phyloP scores from a whole-genome alignment of 108 stramenopile genomes.

The Skeletonema menzelii region DNA sequence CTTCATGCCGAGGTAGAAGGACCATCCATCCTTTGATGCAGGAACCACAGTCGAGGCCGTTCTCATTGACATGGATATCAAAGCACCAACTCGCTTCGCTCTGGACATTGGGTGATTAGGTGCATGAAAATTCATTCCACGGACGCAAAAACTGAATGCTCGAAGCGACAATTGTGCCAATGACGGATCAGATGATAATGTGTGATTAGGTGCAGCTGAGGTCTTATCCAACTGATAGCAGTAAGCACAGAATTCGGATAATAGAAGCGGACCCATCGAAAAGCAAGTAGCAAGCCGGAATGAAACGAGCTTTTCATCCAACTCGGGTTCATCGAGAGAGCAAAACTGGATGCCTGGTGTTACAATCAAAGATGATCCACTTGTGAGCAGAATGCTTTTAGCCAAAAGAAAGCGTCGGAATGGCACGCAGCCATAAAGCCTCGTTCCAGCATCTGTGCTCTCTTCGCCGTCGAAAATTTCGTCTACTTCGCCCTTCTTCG shows the following conservation, averaged over 20 bases:
- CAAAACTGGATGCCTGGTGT: slow-evolving; percentile 22
- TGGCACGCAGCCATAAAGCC: slow-evolving; percentile 15
- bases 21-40: slow-evolving; percentile 37
- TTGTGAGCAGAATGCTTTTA: slow-evolving; percentile 22
- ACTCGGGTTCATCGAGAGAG: slow-evolving; percentile 1
- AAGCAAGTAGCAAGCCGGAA: slow-evolving; percentile 24
- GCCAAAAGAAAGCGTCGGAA: slow-evolving; percentile 41
- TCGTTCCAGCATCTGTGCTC: background rate
- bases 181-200: slow-evolving; percentile 12
- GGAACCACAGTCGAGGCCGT: slow-evolving; percentile 15
- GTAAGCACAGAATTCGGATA: slow-evolving; percentile 40
- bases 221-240: slow-evolving; percentile 33
- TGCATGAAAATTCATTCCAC: slow-evolving; percentile 23
- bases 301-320: slow-evolving; percentile 7
- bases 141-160: slow-evolving; percentile 29
- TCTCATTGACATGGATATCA: slow-evolving; percentile 12
- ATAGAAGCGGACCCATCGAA: slow-evolving; percentile 30
- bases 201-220: slow-evolving; percentile 17
- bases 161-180: slow-evolving; percentile 36
- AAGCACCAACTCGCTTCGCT: slow-evolving; percentile 21
- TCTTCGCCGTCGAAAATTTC: background rate
- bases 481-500: slow-evolving; percentile 9
- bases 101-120: slow-evolving; percentile 21
- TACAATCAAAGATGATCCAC: slow-evolving; percentile 12
- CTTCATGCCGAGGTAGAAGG: slow-evolving; percentile 4